Evolutionary conservation across 2,329 filamentous ascomycete genomes (phyloP).

Genomic region (Botrytis porri): DNA sequence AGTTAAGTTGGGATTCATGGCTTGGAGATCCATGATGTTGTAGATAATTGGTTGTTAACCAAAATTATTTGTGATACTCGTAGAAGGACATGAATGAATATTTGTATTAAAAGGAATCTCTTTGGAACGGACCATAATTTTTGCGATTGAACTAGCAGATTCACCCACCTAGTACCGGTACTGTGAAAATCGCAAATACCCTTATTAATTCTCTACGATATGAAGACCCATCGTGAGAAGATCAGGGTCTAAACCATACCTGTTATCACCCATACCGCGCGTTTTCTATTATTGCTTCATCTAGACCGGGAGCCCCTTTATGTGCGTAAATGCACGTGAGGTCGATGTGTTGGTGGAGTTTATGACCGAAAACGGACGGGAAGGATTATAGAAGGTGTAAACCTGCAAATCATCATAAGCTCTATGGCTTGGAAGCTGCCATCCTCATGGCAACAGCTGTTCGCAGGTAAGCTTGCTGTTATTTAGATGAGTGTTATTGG

Average conservation of each 20-base stretch:
- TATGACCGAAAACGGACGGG: not conserved
- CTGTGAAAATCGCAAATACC: not conserved
- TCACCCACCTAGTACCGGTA: not conserved
- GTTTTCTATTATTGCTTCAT: not conserved
- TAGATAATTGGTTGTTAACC: slow-evolving; percentile 10
- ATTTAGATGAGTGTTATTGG: not conserved
- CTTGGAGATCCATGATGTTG: slow-evolving; percentile 18
- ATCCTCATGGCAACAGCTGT: not conserved
- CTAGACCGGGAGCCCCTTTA: slow-evolving; percentile 3
- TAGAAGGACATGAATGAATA: not conserved
- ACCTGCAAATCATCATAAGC: not conserved
- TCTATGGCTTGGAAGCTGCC: not conserved
- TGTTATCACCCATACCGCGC: not conserved
- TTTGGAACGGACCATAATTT: slow-evolving; percentile 12
- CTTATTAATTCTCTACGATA: not conserved
- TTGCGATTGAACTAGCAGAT: slow-evolving; percentile 10
- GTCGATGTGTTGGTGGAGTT: not conserved
- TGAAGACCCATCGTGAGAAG: not conserved
- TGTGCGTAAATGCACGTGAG: not conserved
- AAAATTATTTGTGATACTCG: not conserved
- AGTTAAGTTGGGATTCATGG: slow-evolving; percentile 16
- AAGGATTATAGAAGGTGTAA: not conserved
- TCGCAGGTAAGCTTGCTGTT: not conserved
- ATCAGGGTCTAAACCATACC: not conserved
- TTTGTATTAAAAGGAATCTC: slow-evolving; percentile 2